Evolutionary conservation across 176 grass and related monocot species (phyloP).

Genomic region (Melocanna baccifera): DNA sequence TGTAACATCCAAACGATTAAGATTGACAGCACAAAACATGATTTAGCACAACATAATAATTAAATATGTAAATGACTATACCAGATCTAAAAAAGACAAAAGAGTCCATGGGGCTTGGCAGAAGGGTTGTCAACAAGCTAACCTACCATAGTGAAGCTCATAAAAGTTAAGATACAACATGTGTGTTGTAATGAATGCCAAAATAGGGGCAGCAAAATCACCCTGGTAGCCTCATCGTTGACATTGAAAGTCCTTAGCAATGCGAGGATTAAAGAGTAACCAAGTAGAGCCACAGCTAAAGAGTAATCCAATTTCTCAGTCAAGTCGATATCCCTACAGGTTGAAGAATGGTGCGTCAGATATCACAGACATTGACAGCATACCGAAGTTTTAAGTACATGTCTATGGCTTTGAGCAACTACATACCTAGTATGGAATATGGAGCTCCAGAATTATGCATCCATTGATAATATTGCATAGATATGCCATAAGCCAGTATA

Average conservation of each 20-base stretch:
- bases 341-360: conserved; percentile 15
- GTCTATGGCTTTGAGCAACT: conserved; percentile 2
- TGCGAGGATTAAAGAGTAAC: conserved; percentile 78
- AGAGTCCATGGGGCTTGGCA: too few relatives aligned
- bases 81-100: too few relatives aligned
- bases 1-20: too few relatives aligned
- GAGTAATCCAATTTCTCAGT: conserved; percentile 96
- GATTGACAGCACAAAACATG: too few relatives aligned
- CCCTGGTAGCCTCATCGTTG: conserved; percentile 90
- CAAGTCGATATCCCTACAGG: conserved; percentile 83
- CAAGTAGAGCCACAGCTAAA: conserved; percentile 79
- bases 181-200: conserved; percentile 97
- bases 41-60: too few relatives aligned
- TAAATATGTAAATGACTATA: too few relatives aligned
- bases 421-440: conserved; percentile 88
- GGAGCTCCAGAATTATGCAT: too few relatives aligned
- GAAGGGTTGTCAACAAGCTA: too few relatives aligned
- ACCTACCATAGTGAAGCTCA: conserved; percentile 81
- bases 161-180: too few relatives aligned
- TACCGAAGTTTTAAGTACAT: not conserved
- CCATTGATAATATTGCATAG: conserved; percentile 84
- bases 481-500: conserved; percentile 94
- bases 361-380: not conserved
- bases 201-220: conserved; percentile 88
- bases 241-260: conserved; percentile 86